phyloP scores from a whole-genome alignment of 1,284 basidiomycete species.

The Puccinia coronata region DNA sequence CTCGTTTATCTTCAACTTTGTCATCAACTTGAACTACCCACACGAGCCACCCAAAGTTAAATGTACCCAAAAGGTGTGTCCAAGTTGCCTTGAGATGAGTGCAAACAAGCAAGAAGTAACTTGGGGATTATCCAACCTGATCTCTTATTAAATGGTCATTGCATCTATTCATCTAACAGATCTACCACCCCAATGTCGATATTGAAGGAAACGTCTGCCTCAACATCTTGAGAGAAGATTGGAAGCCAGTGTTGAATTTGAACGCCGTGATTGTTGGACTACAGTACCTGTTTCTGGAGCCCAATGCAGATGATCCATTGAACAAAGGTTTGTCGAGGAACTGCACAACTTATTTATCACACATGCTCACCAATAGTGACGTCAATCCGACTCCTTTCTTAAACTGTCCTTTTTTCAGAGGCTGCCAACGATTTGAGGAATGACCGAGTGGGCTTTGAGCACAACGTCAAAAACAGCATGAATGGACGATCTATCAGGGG shows the following conservation, averaged over 20 bases:
- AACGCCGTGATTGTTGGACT: slow-evolving; percentile 97
- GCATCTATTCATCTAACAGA: slow-evolving; percentile 64
- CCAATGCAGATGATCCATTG: slow-evolving; percentile 95
- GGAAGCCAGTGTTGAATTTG: slow-evolving; percentile 97
- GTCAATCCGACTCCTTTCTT: neutral
- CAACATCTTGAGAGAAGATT: slow-evolving; percentile 98
- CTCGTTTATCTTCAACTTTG: slow-evolving; percentile 87
- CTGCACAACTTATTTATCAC: slow-evolving; percentile 29
- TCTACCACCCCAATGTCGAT: slow-evolving; percentile 99
- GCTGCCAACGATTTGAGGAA: slow-evolving; percentile 88
- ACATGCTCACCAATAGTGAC: neutral
- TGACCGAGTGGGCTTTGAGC: slow-evolving; percentile 75
- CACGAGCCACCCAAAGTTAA: slow-evolving; percentile 99
- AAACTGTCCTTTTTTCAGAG: slow-evolving; percentile 64
- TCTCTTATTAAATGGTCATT: slow-evolving; percentile 20
- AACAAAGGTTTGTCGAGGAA: slow-evolving; percentile 78
- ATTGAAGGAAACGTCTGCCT: slow-evolving; percentile 90
- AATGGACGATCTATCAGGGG: slow-evolving; percentile 73
- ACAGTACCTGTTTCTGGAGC: slow-evolving; percentile 97
- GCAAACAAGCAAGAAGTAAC: neutral
- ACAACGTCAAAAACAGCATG: slow-evolving; percentile 82
- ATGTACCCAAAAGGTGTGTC: slow-evolving; percentile 82
- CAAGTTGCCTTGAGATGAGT: neutral
- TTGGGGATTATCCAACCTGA: neutral
- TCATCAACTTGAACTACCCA: slow-evolving; percentile 96